Base-by-base conservation (phyloP, 495 filamentous ascomycete genomes). In the Hypoxylon intermedium region DNA sequence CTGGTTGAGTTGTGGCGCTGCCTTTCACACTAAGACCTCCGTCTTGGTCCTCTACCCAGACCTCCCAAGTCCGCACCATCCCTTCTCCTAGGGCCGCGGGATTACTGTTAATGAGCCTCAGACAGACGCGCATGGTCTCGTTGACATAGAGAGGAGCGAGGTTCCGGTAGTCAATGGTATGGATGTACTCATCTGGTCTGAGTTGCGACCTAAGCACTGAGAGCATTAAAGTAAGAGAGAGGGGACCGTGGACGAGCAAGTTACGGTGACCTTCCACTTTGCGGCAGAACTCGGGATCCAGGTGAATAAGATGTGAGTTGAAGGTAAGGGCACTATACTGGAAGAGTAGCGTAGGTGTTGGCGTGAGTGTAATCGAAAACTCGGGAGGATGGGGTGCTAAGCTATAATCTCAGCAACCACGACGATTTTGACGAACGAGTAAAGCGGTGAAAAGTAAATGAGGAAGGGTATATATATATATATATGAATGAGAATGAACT, bases 271-370 rank as follows among this genome's bases (percentile, higher is more conserved):
- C 90, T 72, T 98, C 93, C 1, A 84, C 74, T 23, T 83, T 75
- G 15, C 80, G 81, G 16, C 85, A 85, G 74, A 91, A 96, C 12
- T 76, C 53, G 3, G 79, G 82, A 69, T 96, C 89, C n/a, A 94
- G 79, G 65, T 96, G 92, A 53, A 96, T 95, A 5, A 79, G 75
- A 68, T 96, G 92, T 5, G 90, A 89, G 71, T 96, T 96, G 80
- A 89, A 91, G 4, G 87, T 91, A 13, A 96, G 80, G 0, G 90
- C 90, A 23, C 86, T 90, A 75, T 89, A 96, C n/a, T 90, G 85
- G 73, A 92, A 93, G 23, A 96, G 82, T 0, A 96, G 78, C 18
- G 80, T 74, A 3, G 80, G 74, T 12, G 85, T 86, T 0, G 90
- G 90, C 0, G 66, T 76, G 12, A 95, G 75, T 1, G 72, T 75